These are phyloP conservation scores for Talaromyces amestolkiae DNA, from an alignment of 2,329 filamentous ascomycete genomes.

Conservation along the genomic window DNA sequence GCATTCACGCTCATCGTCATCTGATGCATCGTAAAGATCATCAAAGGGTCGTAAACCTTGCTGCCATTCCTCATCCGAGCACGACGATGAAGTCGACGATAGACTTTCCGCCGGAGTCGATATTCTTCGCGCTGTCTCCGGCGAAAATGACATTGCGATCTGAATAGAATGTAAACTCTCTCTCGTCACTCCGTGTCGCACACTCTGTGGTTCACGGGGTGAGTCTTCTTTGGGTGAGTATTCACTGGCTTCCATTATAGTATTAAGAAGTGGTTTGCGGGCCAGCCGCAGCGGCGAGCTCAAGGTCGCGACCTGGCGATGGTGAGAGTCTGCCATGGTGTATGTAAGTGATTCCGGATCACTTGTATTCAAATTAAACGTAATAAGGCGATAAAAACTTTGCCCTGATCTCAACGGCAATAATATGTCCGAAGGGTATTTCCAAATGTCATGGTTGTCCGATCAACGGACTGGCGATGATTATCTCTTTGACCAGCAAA, in stretches of 20 bases:
- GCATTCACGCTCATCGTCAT: conserved; percentile 66
- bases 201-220: conserved; percentile 26
- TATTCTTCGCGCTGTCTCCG: conserved; percentile 23
- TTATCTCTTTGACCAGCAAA: conserved; percentile 32
- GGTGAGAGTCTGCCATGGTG: conserved; percentile 45
- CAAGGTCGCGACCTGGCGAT: conserved; percentile 52
- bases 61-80: conserved; percentile 60
- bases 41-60: conserved; percentile 72
- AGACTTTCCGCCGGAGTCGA: conserved; percentile 35
- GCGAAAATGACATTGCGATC: conserved; percentile 23
- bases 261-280: conserved; percentile 60
- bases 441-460: conserved; percentile 25
- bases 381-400: conserved; percentile 8
- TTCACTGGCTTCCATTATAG: conserved; percentile 56
- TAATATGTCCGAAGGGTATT: conserved; percentile 15
- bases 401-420: conserved; percentile 11
- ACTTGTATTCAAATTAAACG: conserved; percentile 23
- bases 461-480: conserved; percentile 43
- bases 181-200: conserved; percentile 23
- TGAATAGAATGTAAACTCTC: conserved; percentile 20
- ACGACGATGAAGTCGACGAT: conserved; percentile 30
- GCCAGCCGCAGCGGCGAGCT: conserved; percentile 56
- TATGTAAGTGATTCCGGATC: conserved; percentile 34
- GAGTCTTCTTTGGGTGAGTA: conserved; percentile 28
- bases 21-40: conserved; percentile 82